Evolutionary conservation across 306 rosid genomes (phyloP), one percentile per base, ranked within the genome.

Genomic region (Sicyos baderoa): DNA sequence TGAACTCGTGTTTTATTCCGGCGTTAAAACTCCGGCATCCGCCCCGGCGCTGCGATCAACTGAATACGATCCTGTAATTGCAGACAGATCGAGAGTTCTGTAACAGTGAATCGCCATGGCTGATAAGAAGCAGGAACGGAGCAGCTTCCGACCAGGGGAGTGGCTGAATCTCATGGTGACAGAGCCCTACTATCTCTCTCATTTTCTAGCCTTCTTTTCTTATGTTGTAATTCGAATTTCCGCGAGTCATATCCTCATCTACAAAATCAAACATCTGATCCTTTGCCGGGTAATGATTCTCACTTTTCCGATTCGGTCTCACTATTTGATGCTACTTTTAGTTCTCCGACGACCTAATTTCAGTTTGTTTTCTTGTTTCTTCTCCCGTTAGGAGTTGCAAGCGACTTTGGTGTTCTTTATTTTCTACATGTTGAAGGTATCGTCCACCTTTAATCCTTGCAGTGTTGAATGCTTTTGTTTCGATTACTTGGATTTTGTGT

Each of bases 181-280:
- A n/a, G 95, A 92, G 76, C 97, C 98, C 2, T 82, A 86, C 54
- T 85, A 83, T 54, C 77, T 86, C 73, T 83, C 82, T 47, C 97
- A 89, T 72, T 89, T 93, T 78, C 73, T 89, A 32, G 75, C 90
- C 2, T 86, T 88, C 82, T 93, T 88, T 83, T 93, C 98, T 47
- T 93, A 89, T 80, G 69, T 88, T 6, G 79, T 85, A 51, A 2
- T 93, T 74, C 98, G 97, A 51, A 76, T 79, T 58, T 88, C 91
- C 9, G 82, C 86, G 7, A 21, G 75, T 19, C 81, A 58, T 15
- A 22, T 84, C 60, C 80, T 89, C 62, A 67, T 78, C 13, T 86
- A 89, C 25, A 52, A 74, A 16, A 76, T 82, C 71, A 62, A 73
- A 17, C 75, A 76, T 21, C 82, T 58, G 75, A 89, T 86, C 27